Evolutionary conservation across 2,329 filamentous ascomycete species (phyloP).

Genomic region (Aspergillus latus): DNA sequence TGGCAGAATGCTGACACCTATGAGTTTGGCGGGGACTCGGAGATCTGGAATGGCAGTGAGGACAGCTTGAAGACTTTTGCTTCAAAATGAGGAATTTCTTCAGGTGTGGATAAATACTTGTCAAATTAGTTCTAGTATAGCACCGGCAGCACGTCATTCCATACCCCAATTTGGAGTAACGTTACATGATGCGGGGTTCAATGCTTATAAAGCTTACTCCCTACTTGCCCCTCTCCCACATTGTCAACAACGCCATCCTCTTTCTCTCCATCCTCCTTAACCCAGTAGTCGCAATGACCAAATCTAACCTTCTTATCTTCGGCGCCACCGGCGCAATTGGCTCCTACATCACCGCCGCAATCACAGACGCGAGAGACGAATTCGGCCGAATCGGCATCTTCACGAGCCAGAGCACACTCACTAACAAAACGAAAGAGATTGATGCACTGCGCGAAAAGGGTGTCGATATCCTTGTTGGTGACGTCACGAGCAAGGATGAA

Average conservation of each 20-base stretch:
- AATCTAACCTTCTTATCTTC: conserved; percentile 25
- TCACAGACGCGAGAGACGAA: conserved; percentile 50
- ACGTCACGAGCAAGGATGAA: conserved; percentile 54
- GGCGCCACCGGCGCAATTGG: conserved; percentile 27
- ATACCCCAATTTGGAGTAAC: no score
- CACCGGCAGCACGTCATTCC: no score
- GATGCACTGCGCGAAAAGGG: conserved; percentile 48
- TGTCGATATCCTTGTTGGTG: conserved; percentile 57
- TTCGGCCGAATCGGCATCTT: conserved; percentile 57
- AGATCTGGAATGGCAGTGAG: conserved; percentile 21
- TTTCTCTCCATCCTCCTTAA: background rate
- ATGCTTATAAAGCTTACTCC: no score
- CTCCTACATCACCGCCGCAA: conserved; percentile 50
- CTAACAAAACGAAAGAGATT: conserved; percentile 52
- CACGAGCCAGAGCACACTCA: conserved; percentile 55
- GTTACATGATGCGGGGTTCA: no score
- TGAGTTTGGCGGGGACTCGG: conserved; percentile 21
- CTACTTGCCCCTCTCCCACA: background rate
- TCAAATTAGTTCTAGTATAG: no score
- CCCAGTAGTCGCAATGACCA: background rate
- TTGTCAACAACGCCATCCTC: background rate
- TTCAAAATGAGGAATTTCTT: background rate
- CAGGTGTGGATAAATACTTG: no score
- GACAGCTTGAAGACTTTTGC: conserved; percentile 18
- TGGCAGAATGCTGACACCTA: conserved; percentile 24